A percentile compares a stretch with the other conserved stretches of the same genome.
phyloP scores from a whole-genome alignment of 805 yeast species.

The Lipomyces yamadae region DNA sequence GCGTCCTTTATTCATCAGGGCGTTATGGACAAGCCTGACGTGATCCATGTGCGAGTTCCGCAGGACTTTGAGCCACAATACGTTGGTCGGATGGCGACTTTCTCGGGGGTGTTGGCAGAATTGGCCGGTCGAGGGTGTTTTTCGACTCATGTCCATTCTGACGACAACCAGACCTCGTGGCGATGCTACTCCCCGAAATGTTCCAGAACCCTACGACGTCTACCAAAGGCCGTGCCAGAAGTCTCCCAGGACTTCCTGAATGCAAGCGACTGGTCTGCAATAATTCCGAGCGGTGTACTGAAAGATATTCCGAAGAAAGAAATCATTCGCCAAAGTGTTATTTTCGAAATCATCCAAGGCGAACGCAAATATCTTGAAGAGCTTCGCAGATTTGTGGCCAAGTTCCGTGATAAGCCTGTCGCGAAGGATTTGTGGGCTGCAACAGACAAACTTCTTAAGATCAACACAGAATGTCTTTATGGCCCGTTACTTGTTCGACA shows the following conservation, averaged over 20 bases:
- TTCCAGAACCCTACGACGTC: conserved; percentile 37
- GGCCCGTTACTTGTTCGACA: conserved; percentile 64
- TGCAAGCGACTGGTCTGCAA: conserved; percentile 37
- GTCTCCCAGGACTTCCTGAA: conserved; percentile 17
- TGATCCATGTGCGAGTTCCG: conserved; percentile 18
- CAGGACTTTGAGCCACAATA: conserved; percentile 23
- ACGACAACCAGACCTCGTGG: conserved; percentile 12
- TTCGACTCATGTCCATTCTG: conserved; percentile 33
- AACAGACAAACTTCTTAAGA: conserved; percentile 58
- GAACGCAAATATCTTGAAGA: conserved; percentile 74
- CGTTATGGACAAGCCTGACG: conserved; percentile 33
- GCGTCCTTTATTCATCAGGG: conserved; percentile 39
- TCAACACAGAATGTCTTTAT: conserved; percentile 60
- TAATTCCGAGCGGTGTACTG: conserved; percentile 23
- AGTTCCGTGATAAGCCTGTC: conserved; percentile 56
- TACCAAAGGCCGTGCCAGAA: conserved; percentile 14
- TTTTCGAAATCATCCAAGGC: conserved; percentile 72
- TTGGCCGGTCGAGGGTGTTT: conserved; percentile 47
- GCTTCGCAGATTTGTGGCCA: conserved; percentile 65
- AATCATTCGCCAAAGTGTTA: conserved; percentile 70
- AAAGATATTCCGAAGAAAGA: conserved; percentile 44
- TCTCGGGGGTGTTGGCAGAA: conserved; percentile 46
- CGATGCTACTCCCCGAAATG: conserved; percentile 44
- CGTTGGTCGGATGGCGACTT: conserved; percentile 12
- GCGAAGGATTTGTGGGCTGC: conserved; percentile 62